Conservation (phyloP, 495 filamentous ascomycete genomes). For the Diplogelasinospora grovesii region DNA sequence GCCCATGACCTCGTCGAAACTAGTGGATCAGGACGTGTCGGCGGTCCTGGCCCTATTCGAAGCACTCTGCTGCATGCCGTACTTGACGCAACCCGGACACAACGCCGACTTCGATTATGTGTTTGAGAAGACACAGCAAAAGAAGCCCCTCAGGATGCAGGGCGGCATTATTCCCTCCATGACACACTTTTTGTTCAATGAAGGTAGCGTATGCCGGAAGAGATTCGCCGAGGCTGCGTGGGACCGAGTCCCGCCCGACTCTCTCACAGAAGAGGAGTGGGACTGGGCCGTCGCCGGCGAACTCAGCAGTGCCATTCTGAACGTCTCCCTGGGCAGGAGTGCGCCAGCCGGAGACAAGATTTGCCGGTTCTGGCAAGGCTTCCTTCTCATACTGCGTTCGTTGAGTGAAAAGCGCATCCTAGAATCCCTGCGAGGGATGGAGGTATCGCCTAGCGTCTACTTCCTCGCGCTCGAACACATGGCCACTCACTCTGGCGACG, state of each 20-base stretch:
- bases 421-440: slow-evolving; percentile 68
- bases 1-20: slow-evolving; percentile 22
- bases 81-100: slow-evolving; percentile 32
- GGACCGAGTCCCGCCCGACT: slow-evolving; percentile 46
- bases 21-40: slow-evolving; percentile 25
- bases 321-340: slow-evolving; percentile 10
- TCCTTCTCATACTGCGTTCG: slow-evolving; percentile 60
- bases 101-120: slow-evolving; percentile 61
- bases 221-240: slow-evolving; percentile 66
- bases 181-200: slow-evolving; percentile 75
- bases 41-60: slow-evolving; percentile 46
- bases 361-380: slow-evolving; percentile 66
- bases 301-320: slow-evolving; percentile 41
- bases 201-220: slow-evolving; percentile 45
- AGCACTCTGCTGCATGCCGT: slow-evolving; percentile 46
- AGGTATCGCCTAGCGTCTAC: slow-evolving; percentile 63
- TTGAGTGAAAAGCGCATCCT: slow-evolving; percentile 70
- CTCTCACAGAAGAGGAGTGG: slow-evolving; percentile 61
- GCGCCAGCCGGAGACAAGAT: slow-evolving; percentile 28
- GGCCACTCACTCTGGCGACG: slow-evolving; percentile 47
- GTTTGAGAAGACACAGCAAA: slow-evolving; percentile 68
- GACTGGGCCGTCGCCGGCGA: slow-evolving; percentile 73
- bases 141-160: slow-evolving; percentile 59
- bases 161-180: slow-evolving; percentile 69
- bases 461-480: slow-evolving; percentile 71